Evolutionary conservation across 148 eudicot species (phyloP), one percentile per base, ranked within the genome.

Genomic region (Chenopodium formosanum): DNA sequence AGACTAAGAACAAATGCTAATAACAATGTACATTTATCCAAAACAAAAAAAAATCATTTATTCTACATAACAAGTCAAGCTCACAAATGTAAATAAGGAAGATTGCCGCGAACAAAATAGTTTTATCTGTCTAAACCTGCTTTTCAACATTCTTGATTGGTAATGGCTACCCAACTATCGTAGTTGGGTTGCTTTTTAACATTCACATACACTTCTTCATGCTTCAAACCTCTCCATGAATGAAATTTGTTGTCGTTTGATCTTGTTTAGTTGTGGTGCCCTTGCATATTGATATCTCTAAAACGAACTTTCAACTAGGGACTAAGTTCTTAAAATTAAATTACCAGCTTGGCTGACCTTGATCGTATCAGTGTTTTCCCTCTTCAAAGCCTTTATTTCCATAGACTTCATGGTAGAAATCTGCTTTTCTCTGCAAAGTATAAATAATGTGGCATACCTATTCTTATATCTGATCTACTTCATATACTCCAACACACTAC

Each of bases 401-500:
- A 22, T 22, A 16, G 47, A 25, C 46, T 23, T 52, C 19, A 17
- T 68, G 75, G 69, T 37, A 23, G 14, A 73, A 66, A 47, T 63
- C 50, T 22, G 78, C 52, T 66, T 58, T 67, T 60, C 76, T 81
- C 75, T 73, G 74, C 48, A 29, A 40, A 32, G 46, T 58, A 75
- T 34, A 44, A 46, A 31, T 83, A 60, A 66, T 23, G 76, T 69
- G 52, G 8, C 29, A 70, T 25, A 63, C 80, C 60, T 80, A 77
- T 16, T 75, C 65, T 65, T 74, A 66, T 5, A 77, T 50, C 12
- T 81, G 75, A 58, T 73, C 89, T 85, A 89, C 77, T 89, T 94
- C 85, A 94, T 84, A 80, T 91, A 94, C 78, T 94, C 99, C 67
- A 88, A 22, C 34, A 92, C 98, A 53, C 91, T 86, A 13, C 87